Base-by-base conservation (phyloP, 192 early-diverging fungal genomes). In the Gonapodya prolifera region DNA sequence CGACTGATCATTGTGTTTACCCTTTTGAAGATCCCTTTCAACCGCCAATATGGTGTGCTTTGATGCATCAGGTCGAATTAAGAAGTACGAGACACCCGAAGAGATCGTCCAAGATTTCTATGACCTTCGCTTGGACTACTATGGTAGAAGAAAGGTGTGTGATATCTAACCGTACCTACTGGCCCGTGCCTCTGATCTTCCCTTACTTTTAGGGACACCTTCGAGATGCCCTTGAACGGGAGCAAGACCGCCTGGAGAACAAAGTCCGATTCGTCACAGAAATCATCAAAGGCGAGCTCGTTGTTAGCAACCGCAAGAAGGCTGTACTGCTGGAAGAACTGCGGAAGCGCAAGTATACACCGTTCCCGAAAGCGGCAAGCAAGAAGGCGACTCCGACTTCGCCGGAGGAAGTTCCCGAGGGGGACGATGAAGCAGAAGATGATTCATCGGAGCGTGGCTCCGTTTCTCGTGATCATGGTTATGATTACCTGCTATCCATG, bases 21-120 rank as follows among this genome's bases (percentile, higher is more conserved):
- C 8, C 45, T 23, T 8, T 2, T 82, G 83, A 16, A 83, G 86
- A 8, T 83, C 86, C 29, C 86, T 99, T 35, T 80, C 90, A 1
- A 96, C 94, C 0, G 88, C 88, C 28, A 99, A 99, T 82, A 90
- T 99, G 88, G 94, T 97, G 1, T 96, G 94, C 82, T 97, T 97
- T 81, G 94, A 99, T 85, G 83, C 86, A 29, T 84, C 94, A 33
- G 94, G 93, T 29, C 89, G 93, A 2, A 88, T 99, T 75, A 86
- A 88, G 75, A 94, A 92, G 82, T 98, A 95, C 82, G 79, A 79
- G 18, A 86, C 82, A 0, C 85, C 94, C 1, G 89, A 93, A 76
- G 90, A 93, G 32, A 94, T 99, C 36, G 80, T 99, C 33, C 80
- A 86, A 69, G 94, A 97, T 76, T 99, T 97, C 81, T 99, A 92